Evolutionary conservation across 495 filamentous ascomycete species (phyloP).

Genomic region (Aspergillus cavernicola): DNA sequence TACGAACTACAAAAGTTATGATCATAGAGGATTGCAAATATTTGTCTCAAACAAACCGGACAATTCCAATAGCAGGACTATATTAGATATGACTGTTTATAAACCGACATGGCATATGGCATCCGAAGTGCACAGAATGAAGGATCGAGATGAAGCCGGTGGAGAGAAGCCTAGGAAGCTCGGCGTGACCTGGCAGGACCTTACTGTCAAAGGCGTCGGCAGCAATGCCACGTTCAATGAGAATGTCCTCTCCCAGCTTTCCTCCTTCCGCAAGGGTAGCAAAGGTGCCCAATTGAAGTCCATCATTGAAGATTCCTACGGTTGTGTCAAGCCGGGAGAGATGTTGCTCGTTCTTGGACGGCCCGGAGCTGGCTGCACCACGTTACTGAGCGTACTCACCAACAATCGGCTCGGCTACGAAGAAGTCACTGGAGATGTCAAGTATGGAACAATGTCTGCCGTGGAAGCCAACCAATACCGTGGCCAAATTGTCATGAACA

Average conservation of each 20-base stretch:
- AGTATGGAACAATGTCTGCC: constrained; percentile 19
- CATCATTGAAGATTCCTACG: constrained; percentile 41
- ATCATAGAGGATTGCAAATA: too few species aligned
- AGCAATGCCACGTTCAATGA: constrained; percentile 47
- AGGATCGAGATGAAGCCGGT: constrained; percentile 43
- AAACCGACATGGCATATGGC: constrained; percentile 27
- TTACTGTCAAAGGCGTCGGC: constrained; percentile 40
- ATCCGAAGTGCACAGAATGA: constrained; percentile 39
- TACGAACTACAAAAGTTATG: too few species aligned
- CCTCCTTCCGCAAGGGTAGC: constrained; percentile 4
- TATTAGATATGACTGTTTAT: too few species aligned
- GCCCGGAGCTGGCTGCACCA: constrained; percentile 44
- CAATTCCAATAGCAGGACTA: too few species aligned
- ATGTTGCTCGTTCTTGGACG: constrained; percentile 46
- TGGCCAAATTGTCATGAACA: constrained; percentile 68
- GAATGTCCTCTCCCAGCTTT: constrained; percentile 50
- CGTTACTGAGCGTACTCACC: constrained; percentile 59
- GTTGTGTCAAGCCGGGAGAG: constrained; percentile 53
- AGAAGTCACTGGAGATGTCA: constrained; percentile 29
- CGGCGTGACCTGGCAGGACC: constrained; percentile 54
- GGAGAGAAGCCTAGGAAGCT: constrained; percentile 46
- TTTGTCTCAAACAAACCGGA: too few species aligned
- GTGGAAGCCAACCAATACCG: constrained; percentile 57
- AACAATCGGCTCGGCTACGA: constrained; percentile 60
- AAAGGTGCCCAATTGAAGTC: constrained; percentile 43